A percentile compares a stretch with the other conserved stretches of the same genome.
Evolutionary conservation across 139 green algal genomes (phyloP).

Genomic region (Yamagishiella unicocca): DNA sequence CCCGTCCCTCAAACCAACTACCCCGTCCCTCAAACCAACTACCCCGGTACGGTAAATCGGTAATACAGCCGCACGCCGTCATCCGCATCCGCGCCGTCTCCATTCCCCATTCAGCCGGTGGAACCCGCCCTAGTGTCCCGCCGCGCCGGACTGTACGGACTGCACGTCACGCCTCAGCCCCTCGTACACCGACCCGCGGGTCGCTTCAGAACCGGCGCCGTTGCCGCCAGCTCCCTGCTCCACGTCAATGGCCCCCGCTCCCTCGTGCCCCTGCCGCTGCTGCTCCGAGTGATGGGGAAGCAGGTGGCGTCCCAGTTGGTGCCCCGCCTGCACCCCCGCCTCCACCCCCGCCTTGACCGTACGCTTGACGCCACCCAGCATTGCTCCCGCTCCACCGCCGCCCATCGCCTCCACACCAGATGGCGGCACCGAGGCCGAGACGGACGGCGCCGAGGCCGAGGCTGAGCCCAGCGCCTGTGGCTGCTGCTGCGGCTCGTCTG

Average conservation of each 20-base stretch:
- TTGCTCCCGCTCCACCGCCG: not conserved
- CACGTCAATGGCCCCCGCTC: not conserved
- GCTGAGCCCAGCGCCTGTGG: not conserved
- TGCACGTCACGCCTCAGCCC: not conserved
- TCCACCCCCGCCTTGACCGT: constrained; percentile 1
- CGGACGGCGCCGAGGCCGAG: not conserved
- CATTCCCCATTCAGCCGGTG: no score
- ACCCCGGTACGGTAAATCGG: no score
- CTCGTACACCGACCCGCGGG: constrained; percentile 1
- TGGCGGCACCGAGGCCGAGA: no score
- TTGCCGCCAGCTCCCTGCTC: not conserved
- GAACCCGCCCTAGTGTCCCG: no score
- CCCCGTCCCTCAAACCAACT: no score
- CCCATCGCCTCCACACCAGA: not conserved
- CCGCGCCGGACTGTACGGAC: no score
- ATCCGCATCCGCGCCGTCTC: no score
- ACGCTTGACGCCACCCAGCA: not conserved
- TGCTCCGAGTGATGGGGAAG: not conserved
- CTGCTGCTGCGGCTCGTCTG: constrained; percentile 2
- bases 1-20: no score
- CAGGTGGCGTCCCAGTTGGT: not conserved
- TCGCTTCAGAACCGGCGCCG: not conserved
- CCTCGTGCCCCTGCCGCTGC: not conserved
- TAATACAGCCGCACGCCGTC: no score
- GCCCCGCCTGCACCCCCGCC: not conserved